These are phyloP conservation scores for Neoboletus brunneissimus DNA, from an alignment of 768 basidiomycete genomes.

Conservation along the genomic window DNA sequence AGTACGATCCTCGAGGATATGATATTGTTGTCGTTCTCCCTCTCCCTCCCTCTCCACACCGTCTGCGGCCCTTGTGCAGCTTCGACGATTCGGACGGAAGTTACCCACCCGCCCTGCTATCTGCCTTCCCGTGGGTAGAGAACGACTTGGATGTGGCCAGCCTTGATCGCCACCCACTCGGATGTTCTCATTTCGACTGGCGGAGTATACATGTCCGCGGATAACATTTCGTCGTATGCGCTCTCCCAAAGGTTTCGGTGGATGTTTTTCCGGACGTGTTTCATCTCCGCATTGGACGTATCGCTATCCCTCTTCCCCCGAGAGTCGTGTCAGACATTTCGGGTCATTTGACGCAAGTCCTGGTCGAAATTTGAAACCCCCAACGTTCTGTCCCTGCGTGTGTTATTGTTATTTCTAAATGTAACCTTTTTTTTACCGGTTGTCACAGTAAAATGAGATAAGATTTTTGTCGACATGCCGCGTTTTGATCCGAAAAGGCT, in stretches of 20 bases:
- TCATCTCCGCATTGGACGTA: constrained; percentile 2
- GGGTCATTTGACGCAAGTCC: neutral
- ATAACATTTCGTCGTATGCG: neutral
- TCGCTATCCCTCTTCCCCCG: neutral
- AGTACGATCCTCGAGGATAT: neutral
- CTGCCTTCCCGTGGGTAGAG: neutral
- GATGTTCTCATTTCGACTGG: neutral
- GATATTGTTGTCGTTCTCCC: neutral
- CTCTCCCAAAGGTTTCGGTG: neutral
- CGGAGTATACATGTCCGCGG: constrained; percentile 1
- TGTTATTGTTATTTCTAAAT: neutral
- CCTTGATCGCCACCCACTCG: neutral
- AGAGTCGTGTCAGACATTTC: neutral
- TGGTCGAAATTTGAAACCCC: neutral
- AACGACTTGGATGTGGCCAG: neutral
- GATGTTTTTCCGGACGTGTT: neutral
- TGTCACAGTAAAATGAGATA: constrained; percentile 20
- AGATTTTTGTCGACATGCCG: constrained; percentile 16
- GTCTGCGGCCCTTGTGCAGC: neutral
- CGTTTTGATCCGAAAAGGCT: constrained; percentile 26
- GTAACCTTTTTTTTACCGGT: neutral
- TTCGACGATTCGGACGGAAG: neutral
- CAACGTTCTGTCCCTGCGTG: neutral
- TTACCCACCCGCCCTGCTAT: neutral
- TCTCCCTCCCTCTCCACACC: neutral